Evolutionary conservation across 1,139 yeast species (phyloP).

Genomic region (Sugiyamaella neomexicana): DNA sequence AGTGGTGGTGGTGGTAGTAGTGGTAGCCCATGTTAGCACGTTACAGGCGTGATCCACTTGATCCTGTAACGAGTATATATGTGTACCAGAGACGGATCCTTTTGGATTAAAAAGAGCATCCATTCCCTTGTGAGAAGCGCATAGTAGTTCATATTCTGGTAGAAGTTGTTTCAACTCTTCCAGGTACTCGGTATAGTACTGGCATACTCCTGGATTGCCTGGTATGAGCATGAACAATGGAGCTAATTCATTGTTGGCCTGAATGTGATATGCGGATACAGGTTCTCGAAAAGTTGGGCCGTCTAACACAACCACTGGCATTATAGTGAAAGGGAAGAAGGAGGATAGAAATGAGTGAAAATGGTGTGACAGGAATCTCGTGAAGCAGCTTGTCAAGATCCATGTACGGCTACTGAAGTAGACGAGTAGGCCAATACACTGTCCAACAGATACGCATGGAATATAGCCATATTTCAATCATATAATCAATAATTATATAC

Average conservation of each 20-base stretch:
- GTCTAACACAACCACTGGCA: conserved; percentile 13
- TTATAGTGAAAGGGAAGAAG: background rate
- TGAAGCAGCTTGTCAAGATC: background rate
- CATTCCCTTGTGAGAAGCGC: conserved; percentile 59
- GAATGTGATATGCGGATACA: conserved; percentile 15
- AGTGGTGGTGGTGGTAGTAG: background rate
- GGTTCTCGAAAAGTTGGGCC: conserved; percentile 9
- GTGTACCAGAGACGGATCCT: conserved; percentile 23
- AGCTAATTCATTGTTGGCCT: conserved; percentile 4
- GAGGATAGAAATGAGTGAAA: too few species aligned
- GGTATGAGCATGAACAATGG: conserved; percentile 58
- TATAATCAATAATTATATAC: too few species aligned
- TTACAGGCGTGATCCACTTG: conserved; percentile 48
- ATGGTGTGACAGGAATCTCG: background rate
- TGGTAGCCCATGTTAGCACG: conserved; percentile 21
- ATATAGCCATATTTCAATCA: too few species aligned
- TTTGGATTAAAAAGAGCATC: conserved; percentile 27
- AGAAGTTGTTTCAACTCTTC: conserved; percentile 45
- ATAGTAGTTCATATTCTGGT: conserved; percentile 52
- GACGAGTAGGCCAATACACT: too few species aligned
- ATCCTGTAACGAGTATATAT: conserved; percentile 46
- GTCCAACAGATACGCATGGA: too few species aligned
- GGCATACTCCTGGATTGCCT: conserved; percentile 68
- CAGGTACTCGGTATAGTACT: conserved; percentile 55
- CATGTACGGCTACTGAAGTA: background rate